Conservation (phyloP, 176 grass and related monocot genomes). For the Oryza australiensis region DNA sequence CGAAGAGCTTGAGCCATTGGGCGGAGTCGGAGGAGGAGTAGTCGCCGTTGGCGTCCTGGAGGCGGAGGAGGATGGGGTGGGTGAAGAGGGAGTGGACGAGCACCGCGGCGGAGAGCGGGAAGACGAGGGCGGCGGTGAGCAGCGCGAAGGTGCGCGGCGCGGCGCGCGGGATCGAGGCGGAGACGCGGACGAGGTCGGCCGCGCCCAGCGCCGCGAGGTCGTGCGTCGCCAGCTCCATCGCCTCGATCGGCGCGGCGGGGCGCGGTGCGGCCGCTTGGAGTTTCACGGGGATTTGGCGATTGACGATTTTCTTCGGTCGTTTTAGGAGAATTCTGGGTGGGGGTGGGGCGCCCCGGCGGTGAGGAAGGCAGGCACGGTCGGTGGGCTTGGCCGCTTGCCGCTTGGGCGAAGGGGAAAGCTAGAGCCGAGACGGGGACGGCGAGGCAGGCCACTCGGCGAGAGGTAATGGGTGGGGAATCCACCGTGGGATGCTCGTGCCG, state of each 20-base stretch:
- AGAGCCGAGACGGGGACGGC: too few relatives aligned
- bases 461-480: neutral
- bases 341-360: too few relatives aligned
- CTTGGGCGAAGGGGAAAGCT: neutral
- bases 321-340: too few relatives aligned
- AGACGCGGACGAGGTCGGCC: conserved; percentile 63
- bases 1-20: conserved; percentile 62
- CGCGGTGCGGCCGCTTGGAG: neutral
- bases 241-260: too few relatives aligned
- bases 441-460: too few relatives aligned
- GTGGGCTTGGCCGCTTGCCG: neutral
- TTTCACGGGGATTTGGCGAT: neutral
- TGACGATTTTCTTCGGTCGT: neutral
- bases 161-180: conserved; percentile 64
- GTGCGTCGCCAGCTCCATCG: conserved; percentile 53
- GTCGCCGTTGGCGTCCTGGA: conserved; percentile 18
- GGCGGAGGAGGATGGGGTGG: conserved; percentile 73
- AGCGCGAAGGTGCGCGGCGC: conserved; percentile 81
- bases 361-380: neutral
- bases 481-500: neutral
- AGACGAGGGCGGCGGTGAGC: conserved; percentile 77
- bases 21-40: conserved; percentile 10
- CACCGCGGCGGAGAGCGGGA: conserved; percentile 88
- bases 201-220: conserved; percentile 65
- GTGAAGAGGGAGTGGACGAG: conserved; percentile 95